Conservation (phyloP, 1,284 basidiomycete species). For the Fistulina hepatica region DNA sequence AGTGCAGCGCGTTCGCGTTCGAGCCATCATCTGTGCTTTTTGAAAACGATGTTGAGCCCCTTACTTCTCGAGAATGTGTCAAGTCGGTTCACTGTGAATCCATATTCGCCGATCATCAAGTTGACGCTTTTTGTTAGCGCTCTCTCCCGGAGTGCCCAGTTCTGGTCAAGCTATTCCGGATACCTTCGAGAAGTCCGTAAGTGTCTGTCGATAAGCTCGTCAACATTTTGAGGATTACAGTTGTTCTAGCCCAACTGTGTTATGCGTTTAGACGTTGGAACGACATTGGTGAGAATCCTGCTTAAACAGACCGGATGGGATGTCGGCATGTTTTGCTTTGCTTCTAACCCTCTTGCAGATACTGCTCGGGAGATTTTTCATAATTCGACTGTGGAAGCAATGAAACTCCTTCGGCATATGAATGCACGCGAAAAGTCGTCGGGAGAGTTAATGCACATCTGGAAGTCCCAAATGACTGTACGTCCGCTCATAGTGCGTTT, state of each 20-base stretch:
- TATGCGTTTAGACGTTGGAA: constrained; percentile 60
- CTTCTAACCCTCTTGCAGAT: constrained; percentile 29
- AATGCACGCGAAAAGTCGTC: constrained; percentile 36
- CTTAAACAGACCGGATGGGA: constrained; percentile 10
- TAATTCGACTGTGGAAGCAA: constrained; percentile 51
- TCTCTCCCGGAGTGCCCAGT: constrained; percentile 62
- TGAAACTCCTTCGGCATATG: constrained; percentile 38
- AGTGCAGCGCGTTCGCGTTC: constrained; percentile 39
- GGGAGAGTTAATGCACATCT: no score
- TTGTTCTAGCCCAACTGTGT: constrained; percentile 51
- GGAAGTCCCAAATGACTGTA: no score
- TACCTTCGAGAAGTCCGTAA: constrained; percentile 66
- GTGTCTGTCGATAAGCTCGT: constrained; percentile 19
- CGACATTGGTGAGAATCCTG: constrained; percentile 43
- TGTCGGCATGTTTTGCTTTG: constrained; percentile 3
- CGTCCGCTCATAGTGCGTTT: no score
- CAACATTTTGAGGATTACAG: constrained; percentile 13
- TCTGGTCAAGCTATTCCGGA: constrained; percentile 75
- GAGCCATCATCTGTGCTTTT: constrained; percentile 13
- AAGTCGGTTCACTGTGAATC: constrained; percentile 30
- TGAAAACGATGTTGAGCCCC: constrained; percentile 4
- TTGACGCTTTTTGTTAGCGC: constrained; percentile 33
- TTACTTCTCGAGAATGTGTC: constrained; percentile 37
- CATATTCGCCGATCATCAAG: neutral
- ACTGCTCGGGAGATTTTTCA: constrained; percentile 54